phyloP scores from a whole-genome alignment of 139 green algal species.

The Chlorella sp. region DNA sequence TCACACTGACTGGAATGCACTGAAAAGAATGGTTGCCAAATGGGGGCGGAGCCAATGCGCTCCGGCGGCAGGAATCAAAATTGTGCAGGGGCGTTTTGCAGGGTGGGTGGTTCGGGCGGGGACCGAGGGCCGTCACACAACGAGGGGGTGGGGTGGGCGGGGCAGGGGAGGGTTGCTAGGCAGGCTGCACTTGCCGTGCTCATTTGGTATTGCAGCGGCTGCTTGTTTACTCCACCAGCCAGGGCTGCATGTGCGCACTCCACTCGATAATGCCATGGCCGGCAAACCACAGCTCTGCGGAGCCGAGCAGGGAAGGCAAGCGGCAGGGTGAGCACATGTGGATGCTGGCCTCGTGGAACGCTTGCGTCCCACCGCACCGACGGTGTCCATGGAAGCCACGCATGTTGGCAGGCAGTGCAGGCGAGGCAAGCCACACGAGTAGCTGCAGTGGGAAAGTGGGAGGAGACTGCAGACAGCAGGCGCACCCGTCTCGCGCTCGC shows the following conservation, averaged over 20 bases:
- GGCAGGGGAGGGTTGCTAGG: neutral
- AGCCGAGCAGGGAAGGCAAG: neutral
- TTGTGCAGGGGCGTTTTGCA: neutral
- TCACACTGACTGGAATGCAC: no score
- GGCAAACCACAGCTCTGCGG: constrained; percentile 87
- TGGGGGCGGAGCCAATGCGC: neutral
- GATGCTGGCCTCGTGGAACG: neutral
- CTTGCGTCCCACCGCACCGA: neutral
- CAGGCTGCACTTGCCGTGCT: neutral
- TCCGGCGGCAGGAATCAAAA: constrained; percentile 2
- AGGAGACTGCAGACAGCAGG: neutral
- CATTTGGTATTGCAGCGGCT: no score
- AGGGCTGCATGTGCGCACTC: constrained; percentile 69
- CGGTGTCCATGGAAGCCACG: neutral
- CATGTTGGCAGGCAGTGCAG: neutral
- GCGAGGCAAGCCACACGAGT: neutral
- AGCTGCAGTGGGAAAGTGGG: neutral
- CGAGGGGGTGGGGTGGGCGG: neutral
- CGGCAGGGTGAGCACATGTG: neutral
- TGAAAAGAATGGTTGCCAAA: neutral
- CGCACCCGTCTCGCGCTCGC: constrained; percentile 86
- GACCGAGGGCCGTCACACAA: neutral
- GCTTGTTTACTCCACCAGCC: constrained; percentile 51
- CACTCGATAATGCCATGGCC: constrained; percentile 67
- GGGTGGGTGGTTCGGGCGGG: neutral